Evolutionary conservation across 2,329 filamentous ascomycete genomes (phyloP), one percentile per base, ranked within the genome.

Genomic region (Pseudocercospora cruenta): DNA sequence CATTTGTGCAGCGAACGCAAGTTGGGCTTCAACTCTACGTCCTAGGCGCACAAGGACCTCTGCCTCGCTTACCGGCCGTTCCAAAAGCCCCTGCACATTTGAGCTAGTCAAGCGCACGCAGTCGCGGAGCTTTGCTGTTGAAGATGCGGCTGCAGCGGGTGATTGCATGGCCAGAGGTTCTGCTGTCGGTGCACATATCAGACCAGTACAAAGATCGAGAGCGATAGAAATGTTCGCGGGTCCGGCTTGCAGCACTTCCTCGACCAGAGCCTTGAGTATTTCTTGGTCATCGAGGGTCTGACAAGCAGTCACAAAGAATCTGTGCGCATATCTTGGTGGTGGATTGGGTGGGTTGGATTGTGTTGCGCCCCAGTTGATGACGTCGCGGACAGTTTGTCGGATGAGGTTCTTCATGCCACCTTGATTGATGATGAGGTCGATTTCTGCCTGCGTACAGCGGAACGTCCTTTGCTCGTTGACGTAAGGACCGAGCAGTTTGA

Each of bases 321-420:
- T 87, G 74, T 93, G 90, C 0, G 90, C 91, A 76, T 94, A 94
- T 10, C 85, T 83, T 0, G 90, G 84, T 6, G 86, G 85, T 61
- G 84, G 82, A 67, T 81, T 83, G 21, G 85, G 80, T 2, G 77
- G 76, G 19, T 66, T 71, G 5, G 67, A 67, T n/a, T 81, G 80
- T 1, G 58, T 82, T 77, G 60, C 78, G 33, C 85, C 87, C 91
- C 91, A 94, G 58, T 88, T 83, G 1, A 89, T 83, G 4, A 94
- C 84, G 0, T 82, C 83, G 62, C 88, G 85, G 1, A 92, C 80
- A 0, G 86, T 88, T 62, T 87, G 84, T 49, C 87, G 86, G 39
- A 94, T 75, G 0, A 85, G 83, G 1, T 83, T 82, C 0, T 82
- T 78, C 3, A 93, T 78, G 0, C 89, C 90, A 45, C 83, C 86